Evolutionary conservation across 352 stramenopile species (phyloP), one percentile per base, ranked within the genome.

Genomic region (Pythium phragmiticola): DNA sequence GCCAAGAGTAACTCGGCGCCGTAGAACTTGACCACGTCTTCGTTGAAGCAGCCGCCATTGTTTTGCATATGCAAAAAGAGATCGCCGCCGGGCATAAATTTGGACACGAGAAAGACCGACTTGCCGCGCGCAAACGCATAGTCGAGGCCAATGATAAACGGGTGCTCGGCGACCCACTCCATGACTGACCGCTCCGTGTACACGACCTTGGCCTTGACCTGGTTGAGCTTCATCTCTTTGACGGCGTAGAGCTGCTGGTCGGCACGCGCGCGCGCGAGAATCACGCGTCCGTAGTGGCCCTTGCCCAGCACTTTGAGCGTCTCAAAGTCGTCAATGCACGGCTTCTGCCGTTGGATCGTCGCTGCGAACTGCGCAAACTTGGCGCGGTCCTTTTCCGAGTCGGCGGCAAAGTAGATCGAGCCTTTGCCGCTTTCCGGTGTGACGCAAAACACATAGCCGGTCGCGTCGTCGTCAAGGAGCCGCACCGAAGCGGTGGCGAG

Each of bases 71-170:
- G 86, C 46, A 93, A 57, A 58, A 96, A 96, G 30, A 99, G 77
- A 71, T 99, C 97, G 8, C 98, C 98, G 9, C 98, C 98, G 7
- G 95, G 85, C 87, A 98, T 98, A 72, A 99, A 99, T 74, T 99
- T 97, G 26, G 98, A 96, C 23, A 99, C 92, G 26, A 99, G 75
- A 69, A 98, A 99, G 6, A 99, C 82, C 43, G 98, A 99, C 49
- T 98, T 96, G 48, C 92, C 80, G 16, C 89, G 94, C 55, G 98
- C 96, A 57, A 99, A 96, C 2, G 96, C 95, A 72, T 90, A 99
- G 71, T 99, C 94, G n/a, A 99, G 76, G 37, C 94, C 96, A 69
- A 99, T 92, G 54, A 99, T 94, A 70, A 99, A 99, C 48, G 96
- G 95, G 70, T 99, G 87, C 33, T 92, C 73, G 34, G 78, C 83